Percentiles rank a stretch among this genome's conserved stretches.
phyloP scores from a whole-genome alignment of 305 asterid genomes.

The Fraxinus dipetala region DNA sequence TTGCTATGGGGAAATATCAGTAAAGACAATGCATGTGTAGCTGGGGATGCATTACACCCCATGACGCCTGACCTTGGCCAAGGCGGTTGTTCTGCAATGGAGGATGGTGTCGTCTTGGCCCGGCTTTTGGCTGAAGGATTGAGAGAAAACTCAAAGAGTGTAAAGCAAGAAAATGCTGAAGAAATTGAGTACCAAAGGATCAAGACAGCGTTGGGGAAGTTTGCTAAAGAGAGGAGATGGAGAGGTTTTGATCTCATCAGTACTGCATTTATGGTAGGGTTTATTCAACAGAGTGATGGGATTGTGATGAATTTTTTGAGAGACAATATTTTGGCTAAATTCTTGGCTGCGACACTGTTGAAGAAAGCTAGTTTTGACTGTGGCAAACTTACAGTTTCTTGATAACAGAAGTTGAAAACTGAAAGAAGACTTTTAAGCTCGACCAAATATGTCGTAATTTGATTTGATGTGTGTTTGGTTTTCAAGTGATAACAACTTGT shows the following conservation, averaged over 20 bases:
- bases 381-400: constrained; percentile 32
- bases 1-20: constrained; percentile 40
- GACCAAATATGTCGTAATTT: background rate
- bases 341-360: constrained; percentile 27
- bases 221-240: constrained; percentile 59
- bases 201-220: constrained; percentile 33
- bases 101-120: constrained; percentile 52
- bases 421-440: background rate
- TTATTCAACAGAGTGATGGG: constrained; percentile 44
- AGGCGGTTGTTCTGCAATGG: constrained; percentile 65
- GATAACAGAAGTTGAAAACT: background rate
- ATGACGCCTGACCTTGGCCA: constrained; percentile 78
- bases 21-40: constrained; percentile 45
- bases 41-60: constrained; percentile 70
- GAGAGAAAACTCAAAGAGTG: background rate
- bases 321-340: constrained; percentile 32
- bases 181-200: constrained; percentile 27
- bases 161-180: constrained; percentile 6
- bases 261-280: constrained; percentile 48
- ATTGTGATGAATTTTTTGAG: constrained; percentile 45
- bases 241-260: constrained; percentile 51
- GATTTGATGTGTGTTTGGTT: background rate
- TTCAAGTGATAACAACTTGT: background rate
- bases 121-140: constrained; percentile 41
- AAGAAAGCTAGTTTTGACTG: constrained; percentile 47